phyloP scores from a whole-genome alignment of 2,329 filamentous ascomycete genomes.

The Lojkania enalia region DNA sequence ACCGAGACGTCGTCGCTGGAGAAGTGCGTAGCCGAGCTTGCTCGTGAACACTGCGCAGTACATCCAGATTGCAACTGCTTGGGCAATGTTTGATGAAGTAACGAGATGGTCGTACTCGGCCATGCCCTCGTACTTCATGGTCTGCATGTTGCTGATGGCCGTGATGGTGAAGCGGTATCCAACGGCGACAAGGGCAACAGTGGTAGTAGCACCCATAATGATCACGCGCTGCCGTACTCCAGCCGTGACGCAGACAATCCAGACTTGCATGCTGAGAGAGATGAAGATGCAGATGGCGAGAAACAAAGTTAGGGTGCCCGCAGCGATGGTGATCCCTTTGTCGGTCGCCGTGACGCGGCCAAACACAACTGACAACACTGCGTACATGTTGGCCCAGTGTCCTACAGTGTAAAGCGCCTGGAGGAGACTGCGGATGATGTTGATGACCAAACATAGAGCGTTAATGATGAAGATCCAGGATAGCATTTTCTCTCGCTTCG shows the following conservation, averaged over 20 bases:
- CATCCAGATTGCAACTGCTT: constrained; percentile 62
- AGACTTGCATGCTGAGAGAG: constrained; percentile 65
- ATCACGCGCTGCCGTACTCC: constrained; percentile 46
- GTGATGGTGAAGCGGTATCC: constrained; percentile 58
- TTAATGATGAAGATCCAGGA: constrained; percentile 70
- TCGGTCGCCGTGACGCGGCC: constrained; percentile 51
- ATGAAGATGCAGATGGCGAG: constrained; percentile 59
- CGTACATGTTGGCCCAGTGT: constrained; percentile 64
- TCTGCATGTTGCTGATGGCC: constrained; percentile 51
- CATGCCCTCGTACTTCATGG: constrained; percentile 43
- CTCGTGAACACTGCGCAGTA: constrained; percentile 64
- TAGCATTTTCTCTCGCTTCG: constrained; percentile 64
- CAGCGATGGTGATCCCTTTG: constrained; percentile 53
- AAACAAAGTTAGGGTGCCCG: constrained; percentile 55
- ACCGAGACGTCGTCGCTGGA: constrained; percentile 59
- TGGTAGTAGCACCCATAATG: constrained; percentile 53
- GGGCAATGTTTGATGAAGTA: constrained; percentile 53
- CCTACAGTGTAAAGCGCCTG: constrained; percentile 64
- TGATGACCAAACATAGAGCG: constrained; percentile 60
- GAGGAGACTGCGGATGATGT: constrained; percentile 63
- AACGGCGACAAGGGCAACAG: constrained; percentile 56
- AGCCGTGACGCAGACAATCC: constrained; percentile 62
- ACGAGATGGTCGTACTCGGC: constrained; percentile 22
- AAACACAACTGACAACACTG: constrained; percentile 60
- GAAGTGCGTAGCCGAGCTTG: constrained; percentile 63